These are phyloP conservation scores for Moricandia arvensis DNA, from an alignment of 345 rosid genomes.

Conservation along the genomic window DNA sequence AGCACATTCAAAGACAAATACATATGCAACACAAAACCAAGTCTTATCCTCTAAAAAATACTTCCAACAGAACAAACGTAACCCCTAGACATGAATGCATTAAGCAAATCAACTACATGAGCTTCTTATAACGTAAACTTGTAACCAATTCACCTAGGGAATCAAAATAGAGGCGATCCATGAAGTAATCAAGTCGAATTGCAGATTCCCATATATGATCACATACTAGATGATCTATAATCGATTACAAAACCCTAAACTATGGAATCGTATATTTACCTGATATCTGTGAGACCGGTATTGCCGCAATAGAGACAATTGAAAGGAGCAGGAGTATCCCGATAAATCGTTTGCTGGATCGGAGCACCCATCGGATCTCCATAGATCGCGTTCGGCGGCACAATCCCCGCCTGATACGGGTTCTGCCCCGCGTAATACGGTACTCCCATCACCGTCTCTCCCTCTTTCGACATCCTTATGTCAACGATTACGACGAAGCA, in stretches of 20 bases:
- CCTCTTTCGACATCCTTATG: slow-evolving; percentile 46
- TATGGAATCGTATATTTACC: too few relatives aligned
- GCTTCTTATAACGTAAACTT: background rate
- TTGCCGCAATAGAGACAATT: too few relatives aligned
- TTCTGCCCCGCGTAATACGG: slow-evolving; percentile 62
- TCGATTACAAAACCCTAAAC: too few relatives aligned
- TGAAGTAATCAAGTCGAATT: background rate
- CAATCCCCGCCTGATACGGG: slow-evolving; percentile 49
- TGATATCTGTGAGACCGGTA: too few relatives aligned
- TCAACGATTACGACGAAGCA: background rate
- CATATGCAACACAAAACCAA: background rate
- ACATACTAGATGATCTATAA: too few relatives aligned
- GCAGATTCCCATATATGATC: too few relatives aligned
- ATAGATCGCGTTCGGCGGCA: background rate
- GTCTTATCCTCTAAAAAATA: background rate
- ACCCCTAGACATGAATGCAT: background rate
- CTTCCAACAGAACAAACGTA: background rate
- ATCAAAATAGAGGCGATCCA: background rate
- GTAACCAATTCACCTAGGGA: too few relatives aligned
- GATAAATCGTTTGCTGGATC: background rate
- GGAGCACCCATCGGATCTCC: background rate
- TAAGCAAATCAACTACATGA: background rate
- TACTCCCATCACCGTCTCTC: slow-evolving; percentile 62
- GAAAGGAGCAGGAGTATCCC: background rate
- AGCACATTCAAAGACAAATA: background rate